Percentiles rank a stretch among this genome's conserved stretches.
Evolutionary conservation across 805 yeast species (phyloP).

Genomic region (Kodamaea sagamina): DNA sequence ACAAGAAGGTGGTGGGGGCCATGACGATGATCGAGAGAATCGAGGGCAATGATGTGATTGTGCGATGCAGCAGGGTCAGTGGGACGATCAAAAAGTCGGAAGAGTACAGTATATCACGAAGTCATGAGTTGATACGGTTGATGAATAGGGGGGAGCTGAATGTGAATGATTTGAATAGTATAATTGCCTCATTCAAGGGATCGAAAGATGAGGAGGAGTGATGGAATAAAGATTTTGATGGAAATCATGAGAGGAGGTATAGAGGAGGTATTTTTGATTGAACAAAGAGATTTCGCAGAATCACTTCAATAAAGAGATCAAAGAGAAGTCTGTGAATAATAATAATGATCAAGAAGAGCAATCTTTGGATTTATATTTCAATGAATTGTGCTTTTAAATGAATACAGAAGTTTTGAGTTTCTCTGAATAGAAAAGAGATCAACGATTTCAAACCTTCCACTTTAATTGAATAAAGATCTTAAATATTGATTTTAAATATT

Average conservation of each 20-base stretch:
- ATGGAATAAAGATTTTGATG: background rate
- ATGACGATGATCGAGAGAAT: constrained; percentile 55
- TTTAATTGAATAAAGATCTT: too few species aligned
- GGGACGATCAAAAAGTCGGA: constrained; percentile 90
- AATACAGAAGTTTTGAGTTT: too few species aligned
- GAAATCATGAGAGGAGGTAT: background rate
- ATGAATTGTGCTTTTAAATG: too few species aligned
- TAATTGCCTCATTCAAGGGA: constrained; percentile 13
- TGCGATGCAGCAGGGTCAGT: constrained; percentile 69
- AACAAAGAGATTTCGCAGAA: too few species aligned
- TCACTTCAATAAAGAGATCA: too few species aligned
- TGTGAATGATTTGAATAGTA: constrained; percentile 8
- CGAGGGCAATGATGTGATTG: constrained; percentile 50
- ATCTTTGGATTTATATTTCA: too few species aligned
- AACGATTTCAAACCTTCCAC: too few species aligned
- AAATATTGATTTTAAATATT: too few species aligned
- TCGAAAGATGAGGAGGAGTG: constrained; percentile 7
- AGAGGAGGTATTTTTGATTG: too few species aligned
- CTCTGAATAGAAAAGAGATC: too few species aligned
- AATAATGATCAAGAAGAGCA: too few species aligned
- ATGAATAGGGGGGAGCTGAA: constrained; percentile 15
- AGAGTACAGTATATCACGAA: constrained; percentile 55
- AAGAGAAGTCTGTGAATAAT: too few species aligned
- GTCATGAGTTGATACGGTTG: constrained; percentile 40
- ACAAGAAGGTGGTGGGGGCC: constrained; percentile 65